Percentiles rank a stretch among this genome's conserved stretches.
Conservation (phyloP, 108 stramenopile genomes). For the Nitzschia palea region DNA sequence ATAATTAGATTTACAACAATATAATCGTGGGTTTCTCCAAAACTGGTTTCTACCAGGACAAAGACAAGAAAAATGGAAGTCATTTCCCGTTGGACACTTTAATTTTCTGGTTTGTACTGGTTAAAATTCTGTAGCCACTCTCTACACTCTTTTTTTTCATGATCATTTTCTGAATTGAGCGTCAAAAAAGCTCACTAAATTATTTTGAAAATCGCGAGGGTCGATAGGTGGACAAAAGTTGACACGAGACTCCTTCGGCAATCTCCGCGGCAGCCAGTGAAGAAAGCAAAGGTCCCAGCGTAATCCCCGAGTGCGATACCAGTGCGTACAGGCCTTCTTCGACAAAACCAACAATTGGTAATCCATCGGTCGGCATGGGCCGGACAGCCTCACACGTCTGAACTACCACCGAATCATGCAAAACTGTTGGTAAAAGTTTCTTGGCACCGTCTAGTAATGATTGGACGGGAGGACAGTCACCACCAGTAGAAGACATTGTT, state of each 20-base stretch:
- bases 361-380: constrained; percentile 69
- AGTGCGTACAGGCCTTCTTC: constrained; percentile 45
- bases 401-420: neutral
- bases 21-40: neutral
- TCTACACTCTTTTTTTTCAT: no score
- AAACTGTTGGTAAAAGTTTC: constrained; percentile 1
- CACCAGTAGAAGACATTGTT: neutral
- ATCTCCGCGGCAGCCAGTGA: constrained; percentile 56
- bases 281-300: constrained; percentile 57
- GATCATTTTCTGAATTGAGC: neutral
- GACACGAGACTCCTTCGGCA: constrained; percentile 9
- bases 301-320: constrained; percentile 68
- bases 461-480: neutral
- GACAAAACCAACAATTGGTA: constrained; percentile 51
- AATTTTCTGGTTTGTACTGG: no score
- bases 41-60: no score
- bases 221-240: constrained; percentile 37
- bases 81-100: no score
- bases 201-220: constrained; percentile 43
- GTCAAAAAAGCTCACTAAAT: no score
- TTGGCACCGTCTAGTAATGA: constrained; percentile 8
- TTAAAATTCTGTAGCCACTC: no score
- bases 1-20: constrained; percentile 17
- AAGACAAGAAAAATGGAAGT: no score
- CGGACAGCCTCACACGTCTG: constrained; percentile 47